Base-by-base conservation (phyloP, 1,284 basidiomycete genomes). In the Ganoderma lucidum region DNA sequence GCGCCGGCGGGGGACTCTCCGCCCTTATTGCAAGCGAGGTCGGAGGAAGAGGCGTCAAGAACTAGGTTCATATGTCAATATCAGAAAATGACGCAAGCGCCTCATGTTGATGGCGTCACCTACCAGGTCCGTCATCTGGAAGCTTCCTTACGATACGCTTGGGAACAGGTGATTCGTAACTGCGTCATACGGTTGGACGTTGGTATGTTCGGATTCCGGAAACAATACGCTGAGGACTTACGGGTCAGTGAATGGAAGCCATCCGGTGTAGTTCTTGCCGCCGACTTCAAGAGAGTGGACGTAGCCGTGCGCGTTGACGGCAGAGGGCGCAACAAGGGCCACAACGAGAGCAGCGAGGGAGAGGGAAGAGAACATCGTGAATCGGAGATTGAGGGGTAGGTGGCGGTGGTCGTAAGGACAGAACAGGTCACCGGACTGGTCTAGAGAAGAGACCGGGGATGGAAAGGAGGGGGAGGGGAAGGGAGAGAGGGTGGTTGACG, bases 61-160 rank as follows among this genome's bases (percentile, higher is more conserved):
- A 79, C 78, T 78, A 56, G 10, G 39, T 51, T 23, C 61, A 19
- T 23, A 28, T 51, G 10, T 51, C 23, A 35, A 56, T 42, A 9
- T 41, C 14, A 41, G n/a, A 14, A 51, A 48, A 67, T n/a, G 45
- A 53, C 41, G 63, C 6, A 44, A 59, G 30, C 45, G 66, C 61
- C 48, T 62, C 35, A 14, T 44, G 63, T 42, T 58, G 59, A 65
- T 53, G 64, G 45, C 14, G 64, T 60, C 32, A 72, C 77, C 32
- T 72, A 79, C 78, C 73, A 28, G 79, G 80, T 44, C 79, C 79
- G 68, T 80, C 79, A 69, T 74, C 72, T 30, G 78, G 79, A 60
- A 81, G 74, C 70, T 77, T 75, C 67, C 79, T 78, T 56, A 79
- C 73, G 37, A 80, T 77, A 41, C 79, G 75, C 41, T 51, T 60